Conservation (phyloP, 208 protist genomes). For the Trypanosoma scelopori region DNA sequence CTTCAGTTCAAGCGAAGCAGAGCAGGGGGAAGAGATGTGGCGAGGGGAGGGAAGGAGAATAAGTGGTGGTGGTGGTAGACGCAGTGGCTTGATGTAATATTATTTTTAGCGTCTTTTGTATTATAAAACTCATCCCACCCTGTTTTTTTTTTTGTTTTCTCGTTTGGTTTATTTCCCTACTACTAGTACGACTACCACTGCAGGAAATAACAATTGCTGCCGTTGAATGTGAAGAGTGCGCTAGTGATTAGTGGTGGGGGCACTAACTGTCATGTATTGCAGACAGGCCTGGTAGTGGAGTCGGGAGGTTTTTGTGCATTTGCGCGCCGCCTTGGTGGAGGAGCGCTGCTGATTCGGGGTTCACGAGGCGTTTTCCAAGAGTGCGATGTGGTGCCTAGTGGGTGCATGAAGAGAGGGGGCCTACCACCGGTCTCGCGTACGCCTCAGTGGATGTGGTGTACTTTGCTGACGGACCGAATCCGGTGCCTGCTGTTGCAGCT, state of each 20-base stretch:
- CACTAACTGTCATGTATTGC: too few species aligned
- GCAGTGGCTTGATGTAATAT: background rate
- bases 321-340: too few species aligned
- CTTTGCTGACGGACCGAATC: conserved; percentile 8
- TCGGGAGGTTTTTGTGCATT: too few species aligned
- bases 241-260: too few species aligned
- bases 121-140: background rate
- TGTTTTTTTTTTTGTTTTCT: conserved; percentile 14
- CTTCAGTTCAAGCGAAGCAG: too few species aligned
- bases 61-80: background rate
- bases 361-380: background rate
- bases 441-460: conserved; percentile 11
- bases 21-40: too few species aligned
- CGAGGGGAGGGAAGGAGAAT: too few species aligned
- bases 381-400: conserved; percentile 4
- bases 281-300: too few species aligned
- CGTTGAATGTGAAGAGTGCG: too few species aligned
- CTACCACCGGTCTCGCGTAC: background rate
- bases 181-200: background rate
- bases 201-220: too few species aligned
- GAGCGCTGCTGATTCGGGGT: conserved; percentile 1
- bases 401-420: background rate
- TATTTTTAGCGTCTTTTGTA: background rate
- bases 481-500: background rate
- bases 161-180: too few species aligned